Evolutionary conservation across 306 rosid genomes (phyloP).

Genomic region (Vicia sativa): DNA sequence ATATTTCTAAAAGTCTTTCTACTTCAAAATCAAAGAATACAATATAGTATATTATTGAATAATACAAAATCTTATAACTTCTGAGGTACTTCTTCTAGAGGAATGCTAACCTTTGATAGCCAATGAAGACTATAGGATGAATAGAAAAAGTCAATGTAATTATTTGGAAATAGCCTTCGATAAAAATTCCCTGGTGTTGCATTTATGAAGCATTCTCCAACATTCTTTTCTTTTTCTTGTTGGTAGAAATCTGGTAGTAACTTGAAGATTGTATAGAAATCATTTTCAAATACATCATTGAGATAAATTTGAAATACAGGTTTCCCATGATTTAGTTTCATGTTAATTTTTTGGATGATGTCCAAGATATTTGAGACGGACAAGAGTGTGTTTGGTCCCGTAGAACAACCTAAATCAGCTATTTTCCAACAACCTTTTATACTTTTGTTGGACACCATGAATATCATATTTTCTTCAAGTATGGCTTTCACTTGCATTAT

Average conservation of each 20-base stretch:
- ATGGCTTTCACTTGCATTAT: neutral
- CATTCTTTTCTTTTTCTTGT: neutral
- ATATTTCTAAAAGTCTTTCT: too few species aligned
- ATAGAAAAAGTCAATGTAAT: constrained; percentile 48
- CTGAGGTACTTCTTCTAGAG: too few species aligned
- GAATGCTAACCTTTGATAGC: constrained; percentile 47
- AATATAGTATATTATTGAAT: too few species aligned
- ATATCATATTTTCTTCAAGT: neutral
- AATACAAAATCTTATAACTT: too few species aligned
- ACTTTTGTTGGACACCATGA: neutral
- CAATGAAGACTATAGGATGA: constrained; percentile 52
- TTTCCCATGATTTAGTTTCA: neutral
- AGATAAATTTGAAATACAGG: neutral
- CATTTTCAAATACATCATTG: constrained; percentile 18
- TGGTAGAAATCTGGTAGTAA: constrained; percentile 35
- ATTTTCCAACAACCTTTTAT: neutral
- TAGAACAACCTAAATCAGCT: constrained; percentile 5
- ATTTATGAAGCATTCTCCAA: constrained; percentile 43
- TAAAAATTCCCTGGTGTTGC: constrained; percentile 61
- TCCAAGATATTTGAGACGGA: neutral
- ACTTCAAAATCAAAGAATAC: too few species aligned
- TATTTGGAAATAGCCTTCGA: constrained; percentile 52
- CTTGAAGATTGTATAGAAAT: constrained; percentile 2
- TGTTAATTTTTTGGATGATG: neutral
- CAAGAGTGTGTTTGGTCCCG: constrained; percentile 2